Evolutionary conservation across 768 basidiomycete species (phyloP), one percentile per base, ranked within the genome.

Genomic region (Tricholomella constricta): DNA sequence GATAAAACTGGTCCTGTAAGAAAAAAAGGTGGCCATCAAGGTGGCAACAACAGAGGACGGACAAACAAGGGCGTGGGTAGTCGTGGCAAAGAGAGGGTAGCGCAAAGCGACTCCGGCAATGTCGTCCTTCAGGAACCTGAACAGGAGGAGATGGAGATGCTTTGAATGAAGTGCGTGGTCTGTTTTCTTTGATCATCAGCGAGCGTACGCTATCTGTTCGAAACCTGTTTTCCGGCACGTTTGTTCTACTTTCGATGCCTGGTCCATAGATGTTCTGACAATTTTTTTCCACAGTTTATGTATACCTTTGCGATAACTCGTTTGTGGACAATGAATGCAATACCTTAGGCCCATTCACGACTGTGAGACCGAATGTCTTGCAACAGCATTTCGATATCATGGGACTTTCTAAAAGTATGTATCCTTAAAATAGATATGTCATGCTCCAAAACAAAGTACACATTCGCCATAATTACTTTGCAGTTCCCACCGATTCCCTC

Each of bases 121-220:
- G 59, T 76, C 25, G 67, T 77, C 20, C 63, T 74, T 27, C 67
- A 69, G 59, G 78, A 78, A 59, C 74, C 70, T 25, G 76, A 79
- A 46, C 78, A 78, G 52, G 75, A 75, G 19, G 65, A 62, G 45
- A 71, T 72, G 69, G 77, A 77, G 45, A 60, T 64, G 54, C 47
- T 62, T 38, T 57, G 45, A 56, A 37, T 35, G 36, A 19, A 22
- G 20, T 19, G 35, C 5, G 34, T 6, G 12, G 35, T 42, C 6
- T 43, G 23, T 43, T 17, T 35, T 17, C n/a, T 19, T 7, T 43
- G 5, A 5, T 27, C 5, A 10, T 26, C 25, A 15, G 26, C 42
- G 31, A 32, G 31, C 10, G 3, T 4, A 10, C 31, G 9, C 26
- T 25, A 32, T 17, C 37, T 26, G 29, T 25, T 10, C 17, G 32